phyloP scores from a whole-genome alignment of 164 flowering plant species.

The Litsea cubeba region DNA sequence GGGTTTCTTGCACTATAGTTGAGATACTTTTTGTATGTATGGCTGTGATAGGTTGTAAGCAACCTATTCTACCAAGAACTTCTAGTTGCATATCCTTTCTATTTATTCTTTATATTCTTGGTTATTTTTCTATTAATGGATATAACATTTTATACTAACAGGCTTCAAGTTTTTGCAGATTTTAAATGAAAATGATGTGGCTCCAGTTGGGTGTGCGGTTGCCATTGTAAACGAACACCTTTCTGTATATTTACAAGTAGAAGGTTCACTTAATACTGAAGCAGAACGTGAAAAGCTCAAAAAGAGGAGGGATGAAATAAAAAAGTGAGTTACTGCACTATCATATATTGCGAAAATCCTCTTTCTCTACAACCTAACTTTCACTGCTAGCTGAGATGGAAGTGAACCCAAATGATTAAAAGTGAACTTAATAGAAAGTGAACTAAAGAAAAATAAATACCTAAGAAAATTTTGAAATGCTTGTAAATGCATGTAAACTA shows the following conservation, averaged over 20 bases:
- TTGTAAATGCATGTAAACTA: too few relatives aligned
- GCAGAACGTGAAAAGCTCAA: constrained; percentile 73
- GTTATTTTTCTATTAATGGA: background rate
- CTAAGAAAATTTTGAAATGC: too few relatives aligned
- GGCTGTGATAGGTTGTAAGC: too few relatives aligned
- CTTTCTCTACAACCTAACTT: background rate
- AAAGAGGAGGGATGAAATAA: constrained; percentile 64
- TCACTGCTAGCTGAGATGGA: too few relatives aligned
- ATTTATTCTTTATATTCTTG: background rate
- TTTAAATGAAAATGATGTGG: constrained; percentile 48
- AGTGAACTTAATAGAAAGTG: too few relatives aligned
- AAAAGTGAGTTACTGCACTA: constrained; percentile 41
- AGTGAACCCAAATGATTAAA: too few relatives aligned
- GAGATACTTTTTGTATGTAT: too few relatives aligned
- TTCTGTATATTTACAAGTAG: constrained; percentile 65
- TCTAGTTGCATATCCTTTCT: too few relatives aligned
- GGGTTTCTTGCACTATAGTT: too few relatives aligned
- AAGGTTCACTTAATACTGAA: constrained; percentile 56
- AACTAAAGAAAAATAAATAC: too few relatives aligned
- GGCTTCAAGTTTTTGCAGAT: constrained; percentile 36
- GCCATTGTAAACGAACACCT: constrained; percentile 67
- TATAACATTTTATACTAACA: background rate
- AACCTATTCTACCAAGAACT: too few relatives aligned
- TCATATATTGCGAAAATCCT: background rate
- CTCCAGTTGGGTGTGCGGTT: constrained; percentile 65